Conservation (phyloP, 2,329 filamentous ascomycete species). For the Fusarium robinianum region DNA sequence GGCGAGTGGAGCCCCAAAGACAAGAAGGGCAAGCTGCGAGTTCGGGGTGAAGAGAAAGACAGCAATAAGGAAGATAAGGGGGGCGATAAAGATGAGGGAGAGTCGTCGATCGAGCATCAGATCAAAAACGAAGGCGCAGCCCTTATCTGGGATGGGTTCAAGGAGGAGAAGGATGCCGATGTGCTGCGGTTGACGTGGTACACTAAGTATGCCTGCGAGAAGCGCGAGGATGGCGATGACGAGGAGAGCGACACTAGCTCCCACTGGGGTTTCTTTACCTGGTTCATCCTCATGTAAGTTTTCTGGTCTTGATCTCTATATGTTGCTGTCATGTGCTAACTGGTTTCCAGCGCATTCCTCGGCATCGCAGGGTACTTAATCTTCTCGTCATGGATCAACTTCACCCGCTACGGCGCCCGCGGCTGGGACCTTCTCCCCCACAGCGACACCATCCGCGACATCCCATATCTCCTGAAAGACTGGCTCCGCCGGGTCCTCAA, state of each 20-base stretch:
- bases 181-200: conserved; percentile 80
- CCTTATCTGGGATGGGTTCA: conserved; percentile 78
- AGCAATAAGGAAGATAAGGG: conserved; percentile 39
- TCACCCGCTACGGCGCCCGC: conserved; percentile 91
- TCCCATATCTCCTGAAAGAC: conserved; percentile 91
- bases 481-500: conserved; percentile 79
- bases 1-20: conserved; percentile 64
- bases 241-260: conserved; percentile 52
- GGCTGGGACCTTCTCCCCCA: conserved; percentile 96
- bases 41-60: conserved; percentile 39
- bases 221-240: conserved; percentile 46
- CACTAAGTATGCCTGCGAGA: conserved; percentile 85
- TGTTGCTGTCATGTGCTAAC: conserved; percentile 27
- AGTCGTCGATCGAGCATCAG: conserved; percentile 54
- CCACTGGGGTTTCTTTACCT: conserved; percentile 96
- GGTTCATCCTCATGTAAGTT: conserved; percentile 90
- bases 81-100: conserved; percentile 44
- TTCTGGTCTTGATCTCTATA: no score
- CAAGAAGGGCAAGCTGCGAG: conserved; percentile 49
- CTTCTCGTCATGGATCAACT: conserved; percentile 98
- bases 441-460: conserved; percentile 86
- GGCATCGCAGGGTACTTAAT: conserved; percentile 88
- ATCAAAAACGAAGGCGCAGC: conserved; percentile 62
- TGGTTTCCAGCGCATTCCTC: conserved; percentile 73
- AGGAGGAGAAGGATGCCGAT: conserved; percentile 57